phyloP scores from a whole-genome alignment of 768 basidiomycete genomes.

The Agaricus subrufescens region DNA sequence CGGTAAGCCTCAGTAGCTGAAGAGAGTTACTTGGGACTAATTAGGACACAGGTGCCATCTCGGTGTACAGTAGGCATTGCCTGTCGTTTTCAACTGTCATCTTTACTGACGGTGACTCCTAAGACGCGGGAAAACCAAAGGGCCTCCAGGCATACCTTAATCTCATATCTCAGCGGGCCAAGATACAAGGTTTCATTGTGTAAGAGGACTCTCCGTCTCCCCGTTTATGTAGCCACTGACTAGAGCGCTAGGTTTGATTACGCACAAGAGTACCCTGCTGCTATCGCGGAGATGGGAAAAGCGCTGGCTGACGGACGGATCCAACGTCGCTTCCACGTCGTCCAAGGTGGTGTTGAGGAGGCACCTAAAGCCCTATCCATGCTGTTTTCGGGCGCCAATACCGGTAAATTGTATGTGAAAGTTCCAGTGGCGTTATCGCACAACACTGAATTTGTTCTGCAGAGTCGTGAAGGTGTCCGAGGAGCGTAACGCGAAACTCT shows the following conservation, averaged over 20 bases:
- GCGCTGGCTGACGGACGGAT: slow-evolving; percentile 66
- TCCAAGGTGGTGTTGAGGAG: slow-evolving; percentile 66
- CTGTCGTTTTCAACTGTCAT: not conserved
- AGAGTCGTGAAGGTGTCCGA: slow-evolving; percentile 59
- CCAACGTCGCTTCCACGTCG: slow-evolving; percentile 75
- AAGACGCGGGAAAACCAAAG: slow-evolving; percentile 55
- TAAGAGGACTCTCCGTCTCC: slow-evolving; percentile 23
- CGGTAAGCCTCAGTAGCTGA: slow-evolving; percentile 41
- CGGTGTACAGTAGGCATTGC: slow-evolving; percentile 62
- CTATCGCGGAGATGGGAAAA: slow-evolving; percentile 48
- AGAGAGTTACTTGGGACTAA: not conserved
- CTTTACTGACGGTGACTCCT: not conserved
- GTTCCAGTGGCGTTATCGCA: not conserved
- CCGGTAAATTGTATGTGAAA: slow-evolving; percentile 61
- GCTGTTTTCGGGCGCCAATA: slow-evolving; percentile 74
- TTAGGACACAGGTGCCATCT: slow-evolving; percentile 63
- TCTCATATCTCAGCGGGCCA: slow-evolving; percentile 75
- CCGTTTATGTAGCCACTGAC: not conserved
- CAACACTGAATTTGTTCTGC: slow-evolving; percentile 7
- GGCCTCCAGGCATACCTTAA: slow-evolving; percentile 64
- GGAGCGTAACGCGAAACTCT: slow-evolving; percentile 31
- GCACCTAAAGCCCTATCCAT: slow-evolving; percentile 66
- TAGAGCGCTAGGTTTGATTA: slow-evolving; percentile 66
- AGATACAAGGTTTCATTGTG: slow-evolving; percentile 83
- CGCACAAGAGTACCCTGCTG: slow-evolving; percentile 49